phyloP scores from a whole-genome alignment of 1,284 basidiomycete genomes.

The Ustilago shanxiensis region DNA sequence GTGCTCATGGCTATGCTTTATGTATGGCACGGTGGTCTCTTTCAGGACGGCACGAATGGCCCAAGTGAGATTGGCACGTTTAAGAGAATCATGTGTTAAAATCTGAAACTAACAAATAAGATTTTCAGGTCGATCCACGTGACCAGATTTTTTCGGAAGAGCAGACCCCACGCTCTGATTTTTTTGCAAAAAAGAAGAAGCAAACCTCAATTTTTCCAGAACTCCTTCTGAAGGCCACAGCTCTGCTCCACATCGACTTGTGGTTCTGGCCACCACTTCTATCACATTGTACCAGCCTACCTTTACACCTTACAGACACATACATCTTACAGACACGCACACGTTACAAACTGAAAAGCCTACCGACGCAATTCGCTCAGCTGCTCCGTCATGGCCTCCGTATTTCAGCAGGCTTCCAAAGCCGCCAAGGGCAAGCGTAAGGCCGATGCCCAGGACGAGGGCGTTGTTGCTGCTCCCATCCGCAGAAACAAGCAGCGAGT shows the following conservation, averaged over 20 bases:
- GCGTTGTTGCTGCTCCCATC: constrained; percentile 21
- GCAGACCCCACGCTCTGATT: not conserved
- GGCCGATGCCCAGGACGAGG: constrained; percentile 38
- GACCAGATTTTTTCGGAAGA: not conserved
- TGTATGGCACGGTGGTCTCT: too few species aligned
- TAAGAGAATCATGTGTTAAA: not conserved
- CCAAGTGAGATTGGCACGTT: not conserved
- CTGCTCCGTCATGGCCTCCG: constrained; percentile 39
- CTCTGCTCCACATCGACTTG: not conserved
- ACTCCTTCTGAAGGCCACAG: not conserved
- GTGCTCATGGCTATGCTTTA: too few species aligned
- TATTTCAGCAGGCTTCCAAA: constrained; percentile 53
- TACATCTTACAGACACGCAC: not conserved
- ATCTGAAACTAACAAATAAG: not conserved
- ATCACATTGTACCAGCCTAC: not conserved
- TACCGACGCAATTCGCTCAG: not conserved
- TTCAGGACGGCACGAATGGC: too few species aligned
- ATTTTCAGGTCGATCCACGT: not conserved
- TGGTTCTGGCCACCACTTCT: not conserved
- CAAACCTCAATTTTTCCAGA: not conserved
- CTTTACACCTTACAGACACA: not conserved
- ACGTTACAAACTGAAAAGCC: not conserved
- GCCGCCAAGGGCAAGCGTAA: constrained; percentile 58
- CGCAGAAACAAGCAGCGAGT: constrained; percentile 76
- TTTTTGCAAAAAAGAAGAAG: not conserved